Percentiles rank a stretch among this genome's conserved stretches.
These are phyloP conservation scores for Solanum virginianum DNA, from an alignment of 257 asterid species.

Conservation along the genomic window DNA sequence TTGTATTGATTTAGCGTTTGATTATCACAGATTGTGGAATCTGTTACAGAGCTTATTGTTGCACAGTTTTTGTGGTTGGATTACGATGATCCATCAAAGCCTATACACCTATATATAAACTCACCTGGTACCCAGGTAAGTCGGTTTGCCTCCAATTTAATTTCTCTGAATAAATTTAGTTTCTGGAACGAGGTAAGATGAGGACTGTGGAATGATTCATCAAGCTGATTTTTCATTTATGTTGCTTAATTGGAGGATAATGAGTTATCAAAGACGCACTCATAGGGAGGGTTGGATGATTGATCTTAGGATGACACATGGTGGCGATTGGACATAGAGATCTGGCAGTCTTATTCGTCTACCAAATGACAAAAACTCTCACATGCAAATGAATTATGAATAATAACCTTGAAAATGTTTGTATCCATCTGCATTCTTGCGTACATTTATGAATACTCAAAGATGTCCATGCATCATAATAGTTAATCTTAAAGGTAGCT, in stretches of 20 bases:
- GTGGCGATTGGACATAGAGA: neutral
- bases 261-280: neutral
- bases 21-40: conserved; percentile 67
- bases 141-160: neutral
- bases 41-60: conserved; percentile 82
- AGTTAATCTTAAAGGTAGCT: neutral
- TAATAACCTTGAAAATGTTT: neutral
- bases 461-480: neutral
- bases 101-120: conserved; percentile 81
- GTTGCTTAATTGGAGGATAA: neutral
- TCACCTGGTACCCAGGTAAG: conserved; percentile 88
- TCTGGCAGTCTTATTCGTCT: neutral
- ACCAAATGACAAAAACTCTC: neutral
- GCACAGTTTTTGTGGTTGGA: conserved; percentile 91
- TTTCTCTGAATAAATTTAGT: neutral
- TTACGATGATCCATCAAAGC: conserved; percentile 59
- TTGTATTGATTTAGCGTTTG: neutral
- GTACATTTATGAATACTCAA: neutral
- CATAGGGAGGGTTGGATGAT: neutral
- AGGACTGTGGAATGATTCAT: neutral
- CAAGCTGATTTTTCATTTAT: neutral
- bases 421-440: neutral
- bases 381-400: neutral
- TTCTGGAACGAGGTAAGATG: neutral
- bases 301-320: neutral